Evolutionary conservation across 768 basidiomycete species (phyloP).

Genomic region (Amanita exitialis): DNA sequence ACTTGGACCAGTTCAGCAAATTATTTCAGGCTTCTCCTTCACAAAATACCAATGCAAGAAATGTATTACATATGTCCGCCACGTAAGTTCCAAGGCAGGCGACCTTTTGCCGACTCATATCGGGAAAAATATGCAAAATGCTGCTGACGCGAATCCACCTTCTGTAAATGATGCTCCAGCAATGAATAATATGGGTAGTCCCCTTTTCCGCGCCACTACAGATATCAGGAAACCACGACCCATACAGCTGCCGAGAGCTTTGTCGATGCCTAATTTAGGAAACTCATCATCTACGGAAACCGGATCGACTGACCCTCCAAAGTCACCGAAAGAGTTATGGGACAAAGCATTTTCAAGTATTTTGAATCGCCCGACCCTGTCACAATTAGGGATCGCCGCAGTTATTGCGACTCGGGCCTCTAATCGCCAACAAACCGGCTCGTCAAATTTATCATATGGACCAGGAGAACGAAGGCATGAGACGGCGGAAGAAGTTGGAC

Average conservation of each 20-base stretch:
- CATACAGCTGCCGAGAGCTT: neutral
- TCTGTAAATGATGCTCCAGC: neutral
- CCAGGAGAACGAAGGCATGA: constrained; percentile 18
- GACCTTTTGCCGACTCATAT: constrained; percentile 2
- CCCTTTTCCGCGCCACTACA: constrained; percentile 1
- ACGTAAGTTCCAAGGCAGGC: neutral
- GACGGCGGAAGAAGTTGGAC: constrained; percentile 19
- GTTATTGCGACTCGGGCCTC: constrained; percentile 14
- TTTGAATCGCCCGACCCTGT: constrained; percentile 2
- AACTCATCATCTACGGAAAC: neutral
- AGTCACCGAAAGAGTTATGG: constrained; percentile 10
- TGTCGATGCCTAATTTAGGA: constrained; percentile 9
- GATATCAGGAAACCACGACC: neutral
- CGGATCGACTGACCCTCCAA: constrained; percentile 2
- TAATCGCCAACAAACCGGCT: constrained; percentile 25
- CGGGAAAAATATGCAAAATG: neutral
- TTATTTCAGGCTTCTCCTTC: neutral
- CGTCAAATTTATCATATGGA: constrained; percentile 16
- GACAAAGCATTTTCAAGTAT: constrained; percentile 4
- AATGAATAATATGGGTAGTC: neutral
- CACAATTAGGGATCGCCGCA: constrained; percentile 3
- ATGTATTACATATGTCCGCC: neutral
- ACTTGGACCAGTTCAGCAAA: neutral
- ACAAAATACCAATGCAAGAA: neutral
- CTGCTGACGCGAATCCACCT: neutral